Evolutionary conservation across 495 filamentous ascomycete species (phyloP).

Genomic region (Rostrohypoxylon terebratum): DNA sequence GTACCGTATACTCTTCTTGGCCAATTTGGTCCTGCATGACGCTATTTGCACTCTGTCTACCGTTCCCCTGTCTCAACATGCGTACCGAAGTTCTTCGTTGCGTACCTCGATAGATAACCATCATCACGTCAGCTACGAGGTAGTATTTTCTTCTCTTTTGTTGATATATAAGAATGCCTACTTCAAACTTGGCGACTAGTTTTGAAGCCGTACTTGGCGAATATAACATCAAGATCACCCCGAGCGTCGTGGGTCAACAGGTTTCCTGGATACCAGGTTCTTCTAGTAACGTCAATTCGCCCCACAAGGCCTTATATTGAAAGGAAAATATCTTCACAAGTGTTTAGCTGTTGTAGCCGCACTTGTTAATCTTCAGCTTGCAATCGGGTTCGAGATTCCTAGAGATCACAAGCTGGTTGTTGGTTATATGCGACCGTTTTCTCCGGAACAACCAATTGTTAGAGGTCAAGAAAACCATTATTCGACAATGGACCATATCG

Average conservation of each 20-base stretch:
- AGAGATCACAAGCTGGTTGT: neutral
- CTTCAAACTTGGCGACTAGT: slow-evolving; percentile 26
- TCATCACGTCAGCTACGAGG: slow-evolving; percentile 24
- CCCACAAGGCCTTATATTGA: slow-evolving; percentile 30
- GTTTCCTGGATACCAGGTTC: slow-evolving; percentile 37
- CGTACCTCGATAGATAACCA: slow-evolving; percentile 31
- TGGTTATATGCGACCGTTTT: slow-evolving; percentile 26
- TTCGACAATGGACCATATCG: slow-evolving; percentile 43
- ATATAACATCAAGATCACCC: slow-evolving; percentile 38
- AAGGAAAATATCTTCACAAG: slow-evolving; percentile 7
- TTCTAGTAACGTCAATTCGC: slow-evolving; percentile 32
- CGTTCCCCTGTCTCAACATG: slow-evolving; percentile 23
- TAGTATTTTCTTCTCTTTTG: slow-evolving; percentile 31
- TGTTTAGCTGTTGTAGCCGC: neutral
- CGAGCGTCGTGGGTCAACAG: slow-evolving; percentile 32
- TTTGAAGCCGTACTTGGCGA: slow-evolving; percentile 26
- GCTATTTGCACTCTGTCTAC: slow-evolving; percentile 10
- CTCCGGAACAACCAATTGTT: slow-evolving; percentile 6
- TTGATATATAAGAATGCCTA: slow-evolving; percentile 35
- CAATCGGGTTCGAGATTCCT: neutral
- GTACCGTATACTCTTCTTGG: slow-evolving; percentile 33
- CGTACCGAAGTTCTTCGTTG: slow-evolving; percentile 31
- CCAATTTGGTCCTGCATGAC: slow-evolving; percentile 30
- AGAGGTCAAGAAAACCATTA: slow-evolving; percentile 1
- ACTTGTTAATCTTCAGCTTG: neutral